phyloP scores from a whole-genome alignment of 176 grass and related monocot species.

The Triticum dicoccoides region DNA sequence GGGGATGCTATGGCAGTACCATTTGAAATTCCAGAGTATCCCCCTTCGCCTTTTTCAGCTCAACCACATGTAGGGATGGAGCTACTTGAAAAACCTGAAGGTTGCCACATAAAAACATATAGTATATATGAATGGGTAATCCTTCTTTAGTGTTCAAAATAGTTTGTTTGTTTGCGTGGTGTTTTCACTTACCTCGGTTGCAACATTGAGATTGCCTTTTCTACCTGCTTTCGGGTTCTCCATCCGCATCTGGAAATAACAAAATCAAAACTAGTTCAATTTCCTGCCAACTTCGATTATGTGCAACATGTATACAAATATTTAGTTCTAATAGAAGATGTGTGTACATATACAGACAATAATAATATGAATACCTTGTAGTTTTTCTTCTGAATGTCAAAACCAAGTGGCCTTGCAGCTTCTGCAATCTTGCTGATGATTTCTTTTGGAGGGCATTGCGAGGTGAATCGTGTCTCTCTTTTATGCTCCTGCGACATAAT shows the following conservation, averaged over 20 bases:
- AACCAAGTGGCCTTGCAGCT: constrained; percentile 96
- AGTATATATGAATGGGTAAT: not conserved
- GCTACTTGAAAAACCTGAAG: constrained; percentile 93
- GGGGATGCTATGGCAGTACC: constrained; percentile 33
- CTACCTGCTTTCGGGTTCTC: constrained; percentile 91
- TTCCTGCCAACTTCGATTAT: not conserved
- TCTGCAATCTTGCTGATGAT: constrained; percentile 93
- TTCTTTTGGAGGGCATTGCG: constrained; percentile 81
- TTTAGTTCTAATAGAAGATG: not conserved
- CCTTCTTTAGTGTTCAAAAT: not conserved
- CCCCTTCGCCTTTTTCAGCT: constrained; percentile 87
- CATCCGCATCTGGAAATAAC: constrained; percentile 75
- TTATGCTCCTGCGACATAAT: constrained; percentile 70
- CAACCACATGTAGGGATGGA: constrained; percentile 91
- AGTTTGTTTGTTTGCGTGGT: not conserved
- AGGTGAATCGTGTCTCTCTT: constrained; percentile 97
- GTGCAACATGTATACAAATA: not conserved
- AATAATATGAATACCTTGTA: constrained; percentile 63
- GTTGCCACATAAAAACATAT: constrained; percentile 17
- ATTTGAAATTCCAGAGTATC: constrained; percentile 98
- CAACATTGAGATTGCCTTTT: constrained; percentile 98
- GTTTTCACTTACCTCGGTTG: constrained; percentile 70
- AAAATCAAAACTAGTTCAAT: not conserved
- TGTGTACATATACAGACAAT: not conserved
- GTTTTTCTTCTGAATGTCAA: constrained; percentile 97